Conservation (phyloP, 768 basidiomycete genomes). For the Pisolithus sp. region DNA sequence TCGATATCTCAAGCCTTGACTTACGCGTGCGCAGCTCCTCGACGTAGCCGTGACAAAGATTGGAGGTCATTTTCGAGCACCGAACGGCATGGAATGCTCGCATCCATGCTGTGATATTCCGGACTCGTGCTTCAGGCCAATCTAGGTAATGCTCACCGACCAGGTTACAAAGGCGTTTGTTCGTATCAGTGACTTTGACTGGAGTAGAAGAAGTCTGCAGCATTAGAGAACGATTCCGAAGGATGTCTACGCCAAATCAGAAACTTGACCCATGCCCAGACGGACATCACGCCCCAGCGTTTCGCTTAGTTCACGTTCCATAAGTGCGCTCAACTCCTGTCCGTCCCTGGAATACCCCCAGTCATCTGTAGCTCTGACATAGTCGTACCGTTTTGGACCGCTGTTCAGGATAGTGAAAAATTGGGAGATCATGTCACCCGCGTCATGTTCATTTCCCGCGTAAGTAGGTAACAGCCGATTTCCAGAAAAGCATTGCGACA, state of each 20-base stretch:
- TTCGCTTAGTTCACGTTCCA: constrained; percentile 63
- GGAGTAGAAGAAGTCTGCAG: neutral
- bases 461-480: neutral
- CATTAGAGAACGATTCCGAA: neutral
- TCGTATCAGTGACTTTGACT: too few species aligned
- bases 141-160: too few species aligned
- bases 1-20: too few species aligned
- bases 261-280: constrained; percentile 25
- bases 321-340: constrained; percentile 48
- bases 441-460: too few species aligned
- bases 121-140: too few species aligned
- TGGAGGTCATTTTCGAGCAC: too few species aligned
- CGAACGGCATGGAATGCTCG: too few species aligned
- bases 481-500: neutral
- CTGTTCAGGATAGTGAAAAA: constrained; percentile 33
- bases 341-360: constrained; percentile 80
- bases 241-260: constrained; percentile 14
- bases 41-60: too few species aligned
- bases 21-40: too few species aligned
- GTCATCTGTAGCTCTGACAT: constrained; percentile 41
- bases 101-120: too few species aligned
- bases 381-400: constrained; percentile 92
- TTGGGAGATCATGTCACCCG: too few species aligned
- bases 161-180: too few species aligned
- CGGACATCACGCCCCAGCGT: constrained; percentile 32